A percentile compares a stretch with the other conserved stretches of the same genome.
These are phyloP conservation scores for Cryphonectria carpinicola DNA, from an alignment of 2,329 filamentous ascomycete genomes.

Conservation along the genomic window DNA sequence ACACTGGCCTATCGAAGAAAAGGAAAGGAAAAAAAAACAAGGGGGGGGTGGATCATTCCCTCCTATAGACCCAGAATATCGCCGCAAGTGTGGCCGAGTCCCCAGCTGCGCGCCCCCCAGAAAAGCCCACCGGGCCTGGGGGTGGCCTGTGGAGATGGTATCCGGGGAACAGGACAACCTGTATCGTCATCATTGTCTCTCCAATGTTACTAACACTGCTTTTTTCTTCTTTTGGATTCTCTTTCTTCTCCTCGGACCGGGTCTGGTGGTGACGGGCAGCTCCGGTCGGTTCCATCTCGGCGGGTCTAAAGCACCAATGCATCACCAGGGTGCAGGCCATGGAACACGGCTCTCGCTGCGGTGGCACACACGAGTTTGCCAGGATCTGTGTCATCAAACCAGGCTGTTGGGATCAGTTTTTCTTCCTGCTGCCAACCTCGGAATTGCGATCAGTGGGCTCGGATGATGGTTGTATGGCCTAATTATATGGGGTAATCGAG, in stretches of 20 bases:
- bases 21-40: too few relatives aligned
- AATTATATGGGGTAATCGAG: not conserved
- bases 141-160: not conserved
- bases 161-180: not conserved
- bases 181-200: not conserved
- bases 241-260: not conserved
- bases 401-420: not conserved
- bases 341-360: not conserved
- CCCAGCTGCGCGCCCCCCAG: not conserved
- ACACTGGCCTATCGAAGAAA: not conserved
- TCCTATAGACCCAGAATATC: conserved; percentile 25
- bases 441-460: not conserved
- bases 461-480: conserved; percentile 2
- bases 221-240: not conserved
- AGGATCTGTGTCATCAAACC: not conserved
- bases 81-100: conserved; percentile 27
- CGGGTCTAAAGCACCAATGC: not conserved
- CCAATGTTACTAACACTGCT: not conserved
- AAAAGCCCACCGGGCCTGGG: not conserved
- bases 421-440: not conserved
- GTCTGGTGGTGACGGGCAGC: not conserved
- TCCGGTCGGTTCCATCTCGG: conserved; percentile 21
- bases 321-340: not conserved
- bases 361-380: too few relatives aligned
- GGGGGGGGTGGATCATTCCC: not conserved